Base-by-base conservation (phyloP, 202 grass and related monocot species). In the Setaria viridis region DNA sequence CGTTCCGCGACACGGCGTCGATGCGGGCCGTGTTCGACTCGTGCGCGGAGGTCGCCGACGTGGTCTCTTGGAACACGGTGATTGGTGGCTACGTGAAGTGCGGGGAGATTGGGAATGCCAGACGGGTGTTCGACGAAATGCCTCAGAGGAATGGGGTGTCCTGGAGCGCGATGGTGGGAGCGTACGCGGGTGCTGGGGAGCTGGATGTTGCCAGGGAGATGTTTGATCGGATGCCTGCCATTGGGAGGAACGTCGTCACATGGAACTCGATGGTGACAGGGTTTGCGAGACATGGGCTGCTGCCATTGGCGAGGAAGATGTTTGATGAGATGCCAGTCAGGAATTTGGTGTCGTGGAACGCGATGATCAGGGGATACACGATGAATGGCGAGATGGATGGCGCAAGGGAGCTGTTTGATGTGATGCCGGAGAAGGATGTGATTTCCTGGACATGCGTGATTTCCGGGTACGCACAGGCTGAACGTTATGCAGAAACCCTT, bases 51-150 rank as follows among this genome's bases (percentile, higher is more conserved):
- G 62, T 87, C 68, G 62, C 74, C 25, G 88, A 95, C 57, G 74
- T 93, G 65, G 91, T 95, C 14, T 91, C 91, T 11, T 95, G 91
- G 90, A 95, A 93, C 79, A 91, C 94, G 12, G 43, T 95, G 33
- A 32, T 93, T 2, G 78, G 51, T 9, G 94, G 86, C 3, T 91
- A 86, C n/a, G 76, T 80, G 0, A 93, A 93, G 85, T 82, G 72
- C 46, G 84, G 91, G 62, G 80, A 85, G 29, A 81, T 95, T 7
- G 55, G 29, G 11, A 67, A 76, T 45, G 89, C 91, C 47, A 76
- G 64, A 56, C 70, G 63, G 47, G 2, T 91, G 78, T 95, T 95
- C 15, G 89, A 91, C 11, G 74, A 82, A 88, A 95, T 91, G 89
- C 91, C 93, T 0, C 73, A 67, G 11, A 91, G 73, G 74, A 89